Base-by-base conservation (phyloP, 2,329 filamentous ascomycete genomes). In the Cladophialophora immunda region DNA sequence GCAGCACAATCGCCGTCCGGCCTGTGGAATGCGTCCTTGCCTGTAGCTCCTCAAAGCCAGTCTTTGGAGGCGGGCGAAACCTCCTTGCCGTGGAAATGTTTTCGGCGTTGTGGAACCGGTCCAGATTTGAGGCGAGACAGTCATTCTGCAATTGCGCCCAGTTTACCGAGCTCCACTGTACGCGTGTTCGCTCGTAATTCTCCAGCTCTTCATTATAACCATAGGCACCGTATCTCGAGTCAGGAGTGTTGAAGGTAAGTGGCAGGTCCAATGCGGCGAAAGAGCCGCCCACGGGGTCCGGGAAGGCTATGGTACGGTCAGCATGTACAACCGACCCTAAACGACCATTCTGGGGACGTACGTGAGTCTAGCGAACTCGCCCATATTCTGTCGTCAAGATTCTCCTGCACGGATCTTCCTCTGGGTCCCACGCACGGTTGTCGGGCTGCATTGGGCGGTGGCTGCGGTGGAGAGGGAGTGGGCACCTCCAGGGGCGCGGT, bases 1-100 rank as follows among this genome's bases (percentile, higher is more conserved):
- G 89, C 58, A 96, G 87, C 0, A 97, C 84, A 13, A 97, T 85
- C 6, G 91, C 92, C 4, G 89, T 93, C n/a, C 92, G 88, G 15
- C 65, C 65, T 5, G 65, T 67, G 7, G 60, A 45, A 36, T 19
- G n/a, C 45, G 50, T 25, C 27, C 65, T 52, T 30, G 60, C 53
- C 29, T 54, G 45, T 8, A 64, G 41, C 8, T 38, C 29, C 15
- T 29, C 36, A 45, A 17, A 17, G 34, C 25, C 11, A 29, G 45
- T 25, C 36, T 53, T 63, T n/a, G 36, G 36, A 34, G 27, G 45
- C 29, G 59, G 27, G 11, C 15, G 38, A 34, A 67, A 67, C 54
- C 60, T 58, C 13, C 17, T 67, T 15, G 27, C 32, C 7, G 38
- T 59, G 17, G 65, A 58, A 19, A 67, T 45, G n/a, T 38, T 64